Evolutionary conservation across 2,329 filamentous ascomycete genomes (phyloP).

Genomic region (Kalmusia sp.): DNA sequence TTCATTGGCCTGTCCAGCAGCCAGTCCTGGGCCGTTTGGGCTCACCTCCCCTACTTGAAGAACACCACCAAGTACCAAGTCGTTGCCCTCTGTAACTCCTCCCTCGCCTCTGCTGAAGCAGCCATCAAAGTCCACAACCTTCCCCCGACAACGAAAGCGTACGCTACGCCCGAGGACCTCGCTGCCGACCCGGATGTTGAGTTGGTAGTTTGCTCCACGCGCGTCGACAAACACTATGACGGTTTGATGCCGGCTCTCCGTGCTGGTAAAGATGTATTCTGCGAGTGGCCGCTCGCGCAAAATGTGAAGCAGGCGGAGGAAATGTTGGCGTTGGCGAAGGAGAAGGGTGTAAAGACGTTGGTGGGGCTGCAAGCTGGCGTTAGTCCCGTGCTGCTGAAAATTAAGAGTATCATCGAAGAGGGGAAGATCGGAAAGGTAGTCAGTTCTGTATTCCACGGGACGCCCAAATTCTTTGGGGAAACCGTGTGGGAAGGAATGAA

Average conservation of each 20-base stretch:
- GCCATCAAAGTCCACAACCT: slow-evolving; percentile 53
- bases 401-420: slow-evolving; percentile 48
- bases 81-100: slow-evolving; percentile 57
- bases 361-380: slow-evolving; percentile 55
- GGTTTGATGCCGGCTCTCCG: slow-evolving; percentile 49
- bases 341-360: slow-evolving; percentile 49
- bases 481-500: slow-evolving; percentile 33
- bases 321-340: slow-evolving; percentile 47
- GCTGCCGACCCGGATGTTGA: slow-evolving; percentile 55
- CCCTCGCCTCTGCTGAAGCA: slow-evolving; percentile 44
- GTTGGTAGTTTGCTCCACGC: slow-evolving; percentile 52
- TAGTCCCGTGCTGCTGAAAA: slow-evolving; percentile 44
- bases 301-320: slow-evolving; percentile 49
- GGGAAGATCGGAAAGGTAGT: slow-evolving; percentile 53
- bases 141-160: slow-evolving; percentile 48
- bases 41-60: slow-evolving; percentile 48
- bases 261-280: slow-evolving; percentile 58
- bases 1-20: slow-evolving; percentile 32
- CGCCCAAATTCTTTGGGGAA: slow-evolving; percentile 16
- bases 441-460: slow-evolving; percentile 35
- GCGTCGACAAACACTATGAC: slow-evolving; percentile 50
- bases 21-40: slow-evolving; percentile 23
- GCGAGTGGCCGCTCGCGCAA: slow-evolving; percentile 56
- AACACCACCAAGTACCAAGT: slow-evolving; percentile 50
- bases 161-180: slow-evolving; percentile 51